phyloP scores from a whole-genome alignment of 148 eudicot genomes.

The Nepenthes gracilis region DNA sequence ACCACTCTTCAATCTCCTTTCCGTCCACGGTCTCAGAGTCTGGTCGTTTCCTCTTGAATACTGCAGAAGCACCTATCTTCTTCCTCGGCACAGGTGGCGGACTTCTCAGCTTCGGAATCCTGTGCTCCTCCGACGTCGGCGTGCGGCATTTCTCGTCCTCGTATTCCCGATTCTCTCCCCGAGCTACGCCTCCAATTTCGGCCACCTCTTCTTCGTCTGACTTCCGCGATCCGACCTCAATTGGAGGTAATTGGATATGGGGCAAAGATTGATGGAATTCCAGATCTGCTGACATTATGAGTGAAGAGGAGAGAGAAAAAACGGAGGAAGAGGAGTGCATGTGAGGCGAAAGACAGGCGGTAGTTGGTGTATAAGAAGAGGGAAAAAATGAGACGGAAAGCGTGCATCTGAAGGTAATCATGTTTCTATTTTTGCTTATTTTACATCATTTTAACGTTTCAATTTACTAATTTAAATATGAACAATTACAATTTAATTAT shows the following conservation, averaged over 20 bases:
- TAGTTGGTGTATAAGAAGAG: background rate
- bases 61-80: background rate
- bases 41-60: background rate
- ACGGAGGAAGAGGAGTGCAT: background rate
- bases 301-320: background rate
- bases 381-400: constrained; percentile 1
- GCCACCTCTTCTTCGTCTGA: background rate
- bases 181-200: too few species aligned
- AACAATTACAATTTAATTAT: too few species aligned
- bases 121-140: constrained; percentile 2
- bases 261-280: background rate
- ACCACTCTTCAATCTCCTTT: constrained; percentile 2
- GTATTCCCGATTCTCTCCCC: background rate
- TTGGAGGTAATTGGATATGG: background rate
- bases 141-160: background rate
- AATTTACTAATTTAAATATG: too few species aligned
- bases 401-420: constrained; percentile 12
- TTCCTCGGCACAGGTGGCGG: constrained; percentile 7
- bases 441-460: too few species aligned
- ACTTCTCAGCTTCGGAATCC: background rate
- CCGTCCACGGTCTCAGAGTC: background rate
- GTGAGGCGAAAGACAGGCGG: background rate
- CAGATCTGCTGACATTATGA: too few species aligned
- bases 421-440: too few species aligned
- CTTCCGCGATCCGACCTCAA: background rate